Conservation (phyloP, 2,329 filamentous ascomycete species). For the Pseudocercospora fijiensis region DNA sequence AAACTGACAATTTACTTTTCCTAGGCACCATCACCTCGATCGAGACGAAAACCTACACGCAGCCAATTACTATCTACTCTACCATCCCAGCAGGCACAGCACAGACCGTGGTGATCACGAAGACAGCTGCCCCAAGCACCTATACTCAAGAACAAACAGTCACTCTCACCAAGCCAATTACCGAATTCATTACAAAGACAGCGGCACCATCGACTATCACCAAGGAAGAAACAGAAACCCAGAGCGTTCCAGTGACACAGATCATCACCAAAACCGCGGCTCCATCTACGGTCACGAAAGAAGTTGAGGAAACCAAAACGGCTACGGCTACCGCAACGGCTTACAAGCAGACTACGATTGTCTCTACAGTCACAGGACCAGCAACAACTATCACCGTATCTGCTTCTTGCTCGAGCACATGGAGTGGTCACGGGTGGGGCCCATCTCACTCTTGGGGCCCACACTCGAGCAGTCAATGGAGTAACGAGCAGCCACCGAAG, state of each 20-base stretch:
- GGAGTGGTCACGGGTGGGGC: neutral
- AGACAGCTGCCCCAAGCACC: conserved; percentile 7
- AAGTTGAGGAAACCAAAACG: neutral
- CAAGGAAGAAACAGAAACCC: conserved; percentile 6
- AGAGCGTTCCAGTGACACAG: neutral
- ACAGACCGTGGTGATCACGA: conserved; percentile 1
- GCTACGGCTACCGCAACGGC: neutral
- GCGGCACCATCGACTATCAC: conserved; percentile 6
- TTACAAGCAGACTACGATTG: conserved; percentile 10
- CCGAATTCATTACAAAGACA: conserved; percentile 3
- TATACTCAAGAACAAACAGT: conserved; percentile 3
- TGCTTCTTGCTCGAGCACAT: neutral
- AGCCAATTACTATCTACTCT: neutral
- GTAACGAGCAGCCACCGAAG: neutral
- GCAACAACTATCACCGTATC: conserved; percentile 4
- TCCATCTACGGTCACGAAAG: neutral
- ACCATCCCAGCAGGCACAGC: neutral
- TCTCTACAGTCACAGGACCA: neutral
- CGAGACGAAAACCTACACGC: neutral
- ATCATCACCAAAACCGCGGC: neutral
- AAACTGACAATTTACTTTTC: neutral
- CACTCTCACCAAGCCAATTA: neutral
- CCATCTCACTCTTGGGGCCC: conserved; percentile 5
- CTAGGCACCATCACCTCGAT: neutral
- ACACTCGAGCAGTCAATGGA: neutral